Percentiles rank a stretch among this genome's conserved stretches.
Conservation (phyloP, 2,329 filamentous ascomycete genomes). For the Septoria petroselini region DNA sequence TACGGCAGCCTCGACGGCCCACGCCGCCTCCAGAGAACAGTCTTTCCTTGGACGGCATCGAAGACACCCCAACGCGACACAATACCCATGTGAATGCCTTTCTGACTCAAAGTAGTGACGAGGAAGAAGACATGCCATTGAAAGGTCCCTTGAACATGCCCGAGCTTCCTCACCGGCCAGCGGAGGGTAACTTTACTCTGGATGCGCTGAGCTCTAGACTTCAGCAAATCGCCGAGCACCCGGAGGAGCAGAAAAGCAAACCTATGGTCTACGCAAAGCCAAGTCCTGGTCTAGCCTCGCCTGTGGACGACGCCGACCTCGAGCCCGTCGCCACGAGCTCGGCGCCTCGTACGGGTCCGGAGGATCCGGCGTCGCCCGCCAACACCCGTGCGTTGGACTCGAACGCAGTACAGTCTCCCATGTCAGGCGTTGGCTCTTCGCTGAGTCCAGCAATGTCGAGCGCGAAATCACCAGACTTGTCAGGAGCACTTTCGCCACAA, state of each 20-base stretch:
- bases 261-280: conserved; percentile 34
- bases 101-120: conserved; percentile 30
- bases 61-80: conserved; percentile 38
- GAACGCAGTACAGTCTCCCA: conserved; percentile 12
- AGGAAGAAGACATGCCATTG: conserved; percentile 35
- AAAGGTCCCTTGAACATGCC: conserved; percentile 39
- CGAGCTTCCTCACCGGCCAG: conserved; percentile 36
- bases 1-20: conserved; percentile 31
- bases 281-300: conserved; percentile 33
- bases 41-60: conserved; percentile 31
- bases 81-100: conserved; percentile 38
- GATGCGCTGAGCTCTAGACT: conserved; percentile 35
- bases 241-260: conserved; percentile 32
- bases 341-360: not conserved
- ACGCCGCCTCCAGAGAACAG: conserved; percentile 32
- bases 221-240: conserved; percentile 36
- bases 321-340: not conserved
- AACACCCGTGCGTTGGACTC: conserved; percentile 10
- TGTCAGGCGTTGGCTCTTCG: conserved; percentile 20
- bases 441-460: conserved; percentile 19
- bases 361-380: conserved; percentile 4
- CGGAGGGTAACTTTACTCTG: conserved; percentile 38
- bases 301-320: conserved; percentile 19
- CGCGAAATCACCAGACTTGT: conserved; percentile 13
- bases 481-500: conserved; percentile 24